Conservation (phyloP, 2,329 filamentous ascomycete species). For the Chaetomium strumarium region DNA sequence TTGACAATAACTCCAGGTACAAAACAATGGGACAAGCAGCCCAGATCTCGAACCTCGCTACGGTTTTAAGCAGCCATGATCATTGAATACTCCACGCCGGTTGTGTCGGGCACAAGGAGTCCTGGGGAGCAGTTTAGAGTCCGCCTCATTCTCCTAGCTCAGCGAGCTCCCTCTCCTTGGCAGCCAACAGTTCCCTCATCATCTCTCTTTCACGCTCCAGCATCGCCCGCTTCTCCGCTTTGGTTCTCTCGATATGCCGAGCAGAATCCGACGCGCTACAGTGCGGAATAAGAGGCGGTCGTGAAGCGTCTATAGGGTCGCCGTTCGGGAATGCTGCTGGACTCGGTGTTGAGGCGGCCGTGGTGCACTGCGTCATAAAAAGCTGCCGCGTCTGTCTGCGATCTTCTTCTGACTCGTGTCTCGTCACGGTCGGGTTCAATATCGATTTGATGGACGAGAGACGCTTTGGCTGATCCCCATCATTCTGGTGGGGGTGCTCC, state of each 20-base stretch:
- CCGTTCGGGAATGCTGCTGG: slow-evolving; percentile 34
- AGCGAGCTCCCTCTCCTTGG: slow-evolving; percentile 69
- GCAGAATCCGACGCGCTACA: slow-evolving; percentile 25
- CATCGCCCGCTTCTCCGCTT: slow-evolving; percentile 57
- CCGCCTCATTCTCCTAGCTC: slow-evolving; percentile 26
- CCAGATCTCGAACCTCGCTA: neutral
- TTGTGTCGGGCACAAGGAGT: too few species aligned
- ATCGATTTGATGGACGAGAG: slow-evolving; percentile 72
- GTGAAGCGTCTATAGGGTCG: slow-evolving; percentile 18
- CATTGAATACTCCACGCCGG: neutral
- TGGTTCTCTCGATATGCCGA: slow-evolving; percentile 45
- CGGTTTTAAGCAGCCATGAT: neutral
- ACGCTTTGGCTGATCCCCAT: slow-evolving; percentile 50
- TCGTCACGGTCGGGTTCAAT: slow-evolving; percentile 50
- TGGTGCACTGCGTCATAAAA: slow-evolving; percentile 39
- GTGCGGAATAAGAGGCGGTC: slow-evolving; percentile 12
- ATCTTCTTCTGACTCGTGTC: slow-evolving; percentile 20
- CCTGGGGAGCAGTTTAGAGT: neutral
- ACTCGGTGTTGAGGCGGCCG: slow-evolving; percentile 37
- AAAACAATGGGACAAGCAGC: too few species aligned
- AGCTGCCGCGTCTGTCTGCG: slow-evolving; percentile 37
- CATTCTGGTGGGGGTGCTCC: slow-evolving; percentile 32
- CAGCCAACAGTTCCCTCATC: slow-evolving; percentile 66
- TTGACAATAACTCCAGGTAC: too few species aligned
- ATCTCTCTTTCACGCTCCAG: slow-evolving; percentile 67